A percentile compares a stretch with the other conserved stretches of the same genome.
phyloP scores from a whole-genome alignment of 768 basidiomycete species.

The Boletus rex-veris region DNA sequence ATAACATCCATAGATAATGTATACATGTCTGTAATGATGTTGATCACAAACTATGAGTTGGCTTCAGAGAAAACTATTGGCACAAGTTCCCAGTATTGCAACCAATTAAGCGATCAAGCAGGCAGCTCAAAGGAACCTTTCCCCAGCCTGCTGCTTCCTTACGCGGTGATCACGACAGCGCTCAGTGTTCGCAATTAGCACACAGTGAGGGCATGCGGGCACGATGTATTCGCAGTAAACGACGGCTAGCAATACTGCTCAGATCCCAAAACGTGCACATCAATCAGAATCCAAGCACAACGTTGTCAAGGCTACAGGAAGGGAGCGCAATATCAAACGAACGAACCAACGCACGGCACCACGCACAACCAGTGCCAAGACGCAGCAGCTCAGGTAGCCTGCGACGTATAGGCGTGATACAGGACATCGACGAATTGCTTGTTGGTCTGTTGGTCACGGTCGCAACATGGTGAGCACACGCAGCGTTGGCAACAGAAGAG shows the following conservation, averaged over 20 bases:
- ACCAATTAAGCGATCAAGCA: too few relatives aligned
- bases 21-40: not conserved
- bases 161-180: too few relatives aligned
- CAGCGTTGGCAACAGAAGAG: not conserved
- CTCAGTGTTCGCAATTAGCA: not conserved
- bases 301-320: not conserved
- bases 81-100: too few relatives aligned
- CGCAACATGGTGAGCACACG: not conserved
- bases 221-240: slow-evolving; percentile 13
- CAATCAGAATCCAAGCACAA: slow-evolving; percentile 1
- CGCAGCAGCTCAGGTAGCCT: slow-evolving; percentile 5
- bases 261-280: slow-evolving; percentile 2
- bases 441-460: slow-evolving; percentile 46
- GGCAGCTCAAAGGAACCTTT: too few relatives aligned
- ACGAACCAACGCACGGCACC: not conserved
- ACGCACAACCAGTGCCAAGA: not conserved
- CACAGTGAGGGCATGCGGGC: not conserved
- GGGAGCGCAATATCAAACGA: not conserved
- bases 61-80: too few relatives aligned
- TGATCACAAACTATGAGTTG: too few relatives aligned
- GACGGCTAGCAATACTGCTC: slow-evolving; percentile 7
- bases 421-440: slow-evolving; percentile 61
- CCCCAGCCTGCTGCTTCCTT: too few relatives aligned
- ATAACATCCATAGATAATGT: not conserved
- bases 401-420: slow-evolving; percentile 48